phyloP scores from a whole-genome alignment of 78 protist genomes.

The Monosiga brevicollis region DNA sequence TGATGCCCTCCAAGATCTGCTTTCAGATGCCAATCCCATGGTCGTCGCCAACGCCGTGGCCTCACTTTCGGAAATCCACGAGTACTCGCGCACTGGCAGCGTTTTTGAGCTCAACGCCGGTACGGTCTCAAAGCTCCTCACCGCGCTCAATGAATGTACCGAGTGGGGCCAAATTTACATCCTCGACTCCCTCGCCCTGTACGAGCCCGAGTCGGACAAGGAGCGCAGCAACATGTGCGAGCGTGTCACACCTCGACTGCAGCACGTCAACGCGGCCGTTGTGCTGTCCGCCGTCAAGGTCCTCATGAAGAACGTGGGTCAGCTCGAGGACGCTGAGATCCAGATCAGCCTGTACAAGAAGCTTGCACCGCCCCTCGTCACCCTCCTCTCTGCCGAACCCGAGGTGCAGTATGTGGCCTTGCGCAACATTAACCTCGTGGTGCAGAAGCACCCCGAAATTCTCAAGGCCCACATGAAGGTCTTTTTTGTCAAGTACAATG shows the following conservation, averaged over 20 bases:
- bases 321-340: conserved; percentile 20
- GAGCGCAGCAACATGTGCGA: conserved; percentile 83
- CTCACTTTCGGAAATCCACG: conserved; percentile 85
- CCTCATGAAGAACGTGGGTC: conserved; percentile 54
- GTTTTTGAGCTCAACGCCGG: conserved; percentile 40
- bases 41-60: conserved; percentile 97
- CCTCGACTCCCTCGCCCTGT: conserved; percentile 82
- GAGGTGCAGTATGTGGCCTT: conserved; percentile 98
- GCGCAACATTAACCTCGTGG: conserved; percentile 88
- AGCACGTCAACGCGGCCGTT: conserved; percentile 95
- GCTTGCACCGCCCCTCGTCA: conserved; percentile 82
- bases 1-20: conserved; percentile 68
- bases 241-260: conserved; percentile 93
- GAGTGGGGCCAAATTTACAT: conserved; percentile 98
- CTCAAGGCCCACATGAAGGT: conserved; percentile 75
- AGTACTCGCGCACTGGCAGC: conserved; percentile 8
- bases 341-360: conserved; percentile 28
- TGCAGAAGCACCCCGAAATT: conserved; percentile 81
- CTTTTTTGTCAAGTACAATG: conserved; percentile 98
- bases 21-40: conserved; percentile 94
- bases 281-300: conserved; percentile 88
- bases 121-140: conserved; percentile 70
- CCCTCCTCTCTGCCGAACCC: conserved; percentile 79
- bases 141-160: conserved; percentile 89
- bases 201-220: conserved; percentile 25